Percentiles rank a stretch among this genome's conserved stretches.
Conservation (phyloP, 164 flowering plant species). For the Buxus sempervirens region DNA sequence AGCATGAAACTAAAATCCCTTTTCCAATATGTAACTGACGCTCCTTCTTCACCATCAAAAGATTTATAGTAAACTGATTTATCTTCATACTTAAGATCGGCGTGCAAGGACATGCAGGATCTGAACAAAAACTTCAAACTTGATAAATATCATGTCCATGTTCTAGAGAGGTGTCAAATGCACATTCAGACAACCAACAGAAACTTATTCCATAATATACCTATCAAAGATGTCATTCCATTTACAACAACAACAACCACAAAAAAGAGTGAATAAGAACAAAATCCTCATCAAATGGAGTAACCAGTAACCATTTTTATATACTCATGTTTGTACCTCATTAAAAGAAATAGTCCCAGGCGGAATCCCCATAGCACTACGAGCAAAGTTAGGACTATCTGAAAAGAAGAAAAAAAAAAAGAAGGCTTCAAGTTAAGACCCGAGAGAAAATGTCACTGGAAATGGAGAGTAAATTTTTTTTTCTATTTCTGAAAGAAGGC, state of each 20-base stretch:
- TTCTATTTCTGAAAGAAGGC: no score
- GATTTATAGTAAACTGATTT: no score
- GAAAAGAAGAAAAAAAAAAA: no score
- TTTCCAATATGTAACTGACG: background rate
- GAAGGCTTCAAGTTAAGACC: constrained; percentile 7
- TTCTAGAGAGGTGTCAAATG: background rate
- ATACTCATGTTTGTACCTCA: constrained; percentile 53
- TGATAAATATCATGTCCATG: background rate
- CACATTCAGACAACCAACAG: background rate
- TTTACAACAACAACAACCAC: no score
- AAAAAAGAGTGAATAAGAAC: background rate
- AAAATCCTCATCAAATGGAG: background rate
- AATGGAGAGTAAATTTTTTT: background rate
- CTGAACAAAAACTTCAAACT: background rate
- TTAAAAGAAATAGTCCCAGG: constrained; percentile 64
- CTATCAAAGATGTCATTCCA: background rate
- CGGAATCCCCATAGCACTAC: constrained; percentile 92
- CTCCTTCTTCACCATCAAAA: background rate
- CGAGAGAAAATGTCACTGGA: background rate
- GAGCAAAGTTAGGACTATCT: constrained; percentile 71
- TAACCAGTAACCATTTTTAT: background rate
- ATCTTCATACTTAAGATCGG: background rate
- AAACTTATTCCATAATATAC: no score
- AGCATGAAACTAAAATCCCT: background rate
- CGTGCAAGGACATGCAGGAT: background rate